These are phyloP conservation scores for Cystobasidium ongulense DNA, from an alignment of 768 basidiomycete species.

Conservation along the genomic window DNA sequence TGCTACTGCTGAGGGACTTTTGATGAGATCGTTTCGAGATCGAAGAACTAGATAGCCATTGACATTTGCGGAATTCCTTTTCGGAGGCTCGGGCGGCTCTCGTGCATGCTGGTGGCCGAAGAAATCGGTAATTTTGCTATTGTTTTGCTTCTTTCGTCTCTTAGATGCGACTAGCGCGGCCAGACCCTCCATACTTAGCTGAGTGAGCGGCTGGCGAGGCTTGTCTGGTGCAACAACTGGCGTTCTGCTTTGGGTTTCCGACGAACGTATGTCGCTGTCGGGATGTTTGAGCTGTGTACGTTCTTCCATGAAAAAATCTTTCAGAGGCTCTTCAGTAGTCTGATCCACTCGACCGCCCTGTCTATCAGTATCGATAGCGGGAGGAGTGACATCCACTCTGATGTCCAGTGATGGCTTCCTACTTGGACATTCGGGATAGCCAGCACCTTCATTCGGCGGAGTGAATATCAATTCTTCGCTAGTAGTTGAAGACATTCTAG, in stretches of 20 bases:
- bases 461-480: not conserved
- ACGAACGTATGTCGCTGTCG: not conserved
- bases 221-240: not conserved
- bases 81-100: not conserved
- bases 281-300: not conserved
- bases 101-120: not conserved
- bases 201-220: not conserved
- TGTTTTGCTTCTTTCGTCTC: not conserved
- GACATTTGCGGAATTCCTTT: not conserved
- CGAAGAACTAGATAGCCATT: not conserved
- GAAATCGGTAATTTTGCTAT: not conserved
- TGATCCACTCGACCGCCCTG: not conserved
- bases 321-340: not conserved
- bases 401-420: not conserved
- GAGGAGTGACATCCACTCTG: too few relatives aligned
- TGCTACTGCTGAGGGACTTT: not conserved
- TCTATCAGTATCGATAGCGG: too few relatives aligned
- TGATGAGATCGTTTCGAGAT: not conserved
- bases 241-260: not conserved
- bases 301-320: not conserved
- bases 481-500: not conserved
- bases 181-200: not conserved
- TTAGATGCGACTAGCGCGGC: not conserved
- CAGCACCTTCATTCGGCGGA: not conserved
- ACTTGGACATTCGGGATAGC: too few relatives aligned